Evolutionary conservation across 2,329 filamentous ascomycete genomes (phyloP).

Genomic region (Arthrobotrys entomopaga): DNA sequence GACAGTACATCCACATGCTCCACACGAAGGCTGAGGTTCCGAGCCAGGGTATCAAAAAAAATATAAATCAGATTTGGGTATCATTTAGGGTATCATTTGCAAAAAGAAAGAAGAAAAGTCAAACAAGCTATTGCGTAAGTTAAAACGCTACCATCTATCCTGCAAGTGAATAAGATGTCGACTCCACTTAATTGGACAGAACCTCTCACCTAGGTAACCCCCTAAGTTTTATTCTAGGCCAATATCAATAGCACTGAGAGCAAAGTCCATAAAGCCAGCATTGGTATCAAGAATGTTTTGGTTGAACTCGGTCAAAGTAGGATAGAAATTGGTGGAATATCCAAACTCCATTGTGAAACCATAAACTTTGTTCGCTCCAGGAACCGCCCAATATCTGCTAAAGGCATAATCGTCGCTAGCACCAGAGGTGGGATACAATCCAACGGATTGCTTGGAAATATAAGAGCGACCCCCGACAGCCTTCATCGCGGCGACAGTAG

Average conservation of each 20-base stretch:
- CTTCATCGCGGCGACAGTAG: slow-evolving; percentile 61
- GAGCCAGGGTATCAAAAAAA: too few relatives aligned
- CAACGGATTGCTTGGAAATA: slow-evolving; percentile 60
- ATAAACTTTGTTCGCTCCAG: slow-evolving; percentile 62
- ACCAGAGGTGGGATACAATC: slow-evolving; percentile 62
- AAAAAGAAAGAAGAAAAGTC: too few relatives aligned
- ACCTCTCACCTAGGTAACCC: too few relatives aligned
- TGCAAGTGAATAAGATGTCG: too few relatives aligned
- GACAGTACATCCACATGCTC: too few relatives aligned
- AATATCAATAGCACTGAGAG: slow-evolving; percentile 60
- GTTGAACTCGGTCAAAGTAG: slow-evolving; percentile 62
- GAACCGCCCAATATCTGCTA: slow-evolving; percentile 61
- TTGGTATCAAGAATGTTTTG: slow-evolving; percentile 63
- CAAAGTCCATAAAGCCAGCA: slow-evolving; percentile 63
- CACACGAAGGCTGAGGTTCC: too few relatives aligned
- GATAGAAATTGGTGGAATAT: slow-evolving; percentile 63
- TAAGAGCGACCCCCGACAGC: slow-evolving; percentile 62
- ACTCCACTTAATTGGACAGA: too few relatives aligned
- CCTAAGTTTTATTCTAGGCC: slow-evolving; percentile 57
- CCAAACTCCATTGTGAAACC: slow-evolving; percentile 63
- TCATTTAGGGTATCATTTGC: too few relatives aligned
- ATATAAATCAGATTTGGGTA: too few relatives aligned
- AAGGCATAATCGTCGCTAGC: slow-evolving; percentile 63
- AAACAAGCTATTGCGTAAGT: too few relatives aligned
- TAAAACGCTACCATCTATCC: too few relatives aligned